Evolutionary conservation across 495 filamentous ascomycete genomes (phyloP).

Genomic region (Penicillium salamii): DNA sequence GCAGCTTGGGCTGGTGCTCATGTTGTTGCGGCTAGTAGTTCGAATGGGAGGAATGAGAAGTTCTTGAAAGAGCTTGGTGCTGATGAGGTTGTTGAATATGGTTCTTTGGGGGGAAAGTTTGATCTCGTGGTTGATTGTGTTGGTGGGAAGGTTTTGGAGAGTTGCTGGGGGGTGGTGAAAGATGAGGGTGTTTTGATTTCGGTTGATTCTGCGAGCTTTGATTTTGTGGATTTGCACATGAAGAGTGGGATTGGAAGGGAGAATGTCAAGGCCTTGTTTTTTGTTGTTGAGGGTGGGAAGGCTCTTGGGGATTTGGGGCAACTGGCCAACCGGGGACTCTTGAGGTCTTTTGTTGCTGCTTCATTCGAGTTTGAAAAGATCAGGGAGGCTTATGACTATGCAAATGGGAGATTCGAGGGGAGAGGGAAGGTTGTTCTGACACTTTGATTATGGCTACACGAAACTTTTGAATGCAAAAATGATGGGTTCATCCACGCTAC

Average conservation of each 20-base stretch:
- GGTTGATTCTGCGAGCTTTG: conserved; percentile 32
- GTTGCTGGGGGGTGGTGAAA: conserved; percentile 26
- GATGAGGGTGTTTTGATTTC: conserved; percentile 24
- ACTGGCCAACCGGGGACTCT: conserved; percentile 16
- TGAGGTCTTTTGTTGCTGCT: conserved; percentile 28
- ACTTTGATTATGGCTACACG: no score
- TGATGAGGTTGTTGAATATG: conserved; percentile 30
- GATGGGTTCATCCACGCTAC: no score
- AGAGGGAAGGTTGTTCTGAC: conserved; percentile 30
- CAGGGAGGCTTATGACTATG: conserved; percentile 32
- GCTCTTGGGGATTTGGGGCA: conserved; percentile 15
- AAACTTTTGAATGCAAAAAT: no score
- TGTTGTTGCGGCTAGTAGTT: conserved; percentile 27
- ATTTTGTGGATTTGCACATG: conserved; percentile 37
- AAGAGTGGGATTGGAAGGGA: conserved; percentile 13
- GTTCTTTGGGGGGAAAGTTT: conserved; percentile 13
- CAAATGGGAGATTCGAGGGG: conserved; percentile 19
- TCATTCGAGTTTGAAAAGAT: conserved; percentile 19
- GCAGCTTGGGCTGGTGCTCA: conserved; percentile 20
- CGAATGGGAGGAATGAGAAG: conserved; percentile 26
- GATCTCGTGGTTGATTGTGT: conserved; percentile 37
- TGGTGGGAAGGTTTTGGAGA: conserved; percentile 24
- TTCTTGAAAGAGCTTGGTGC: conserved; percentile 29
- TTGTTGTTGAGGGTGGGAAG: conserved; percentile 26
- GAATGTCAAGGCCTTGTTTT: conserved; percentile 27